Evolutionary conservation across 2,329 filamentous ascomycete genomes (phyloP).

Genomic region (Macrophomina pseudophaseolina): DNA sequence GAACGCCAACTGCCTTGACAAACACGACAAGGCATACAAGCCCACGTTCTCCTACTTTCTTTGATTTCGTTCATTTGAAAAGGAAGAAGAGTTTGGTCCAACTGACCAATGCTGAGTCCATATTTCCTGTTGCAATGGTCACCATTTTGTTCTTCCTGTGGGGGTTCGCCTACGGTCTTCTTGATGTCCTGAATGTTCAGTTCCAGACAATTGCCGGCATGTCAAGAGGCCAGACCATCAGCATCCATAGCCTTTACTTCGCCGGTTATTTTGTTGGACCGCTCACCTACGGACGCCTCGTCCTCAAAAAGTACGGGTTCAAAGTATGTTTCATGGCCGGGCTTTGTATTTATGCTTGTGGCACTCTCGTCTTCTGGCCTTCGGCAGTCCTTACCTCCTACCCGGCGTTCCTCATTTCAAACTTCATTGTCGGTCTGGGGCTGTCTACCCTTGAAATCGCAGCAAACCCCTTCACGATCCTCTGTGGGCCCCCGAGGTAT

Average conservation of each 20-base stretch:
- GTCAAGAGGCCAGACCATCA: conserved; percentile 66
- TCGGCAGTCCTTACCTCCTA: conserved; percentile 67
- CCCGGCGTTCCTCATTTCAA: conserved; percentile 64
- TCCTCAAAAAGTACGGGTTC: conserved; percentile 66
- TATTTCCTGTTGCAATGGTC: conserved; percentile 75
- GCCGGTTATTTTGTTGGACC: conserved; percentile 73
- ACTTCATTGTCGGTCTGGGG: conserved; percentile 66
- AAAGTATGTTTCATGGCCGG: conserved; percentile 66
- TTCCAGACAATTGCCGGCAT: conserved; percentile 68
- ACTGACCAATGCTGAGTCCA: conserved; percentile 66
- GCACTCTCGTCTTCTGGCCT: conserved; percentile 67
- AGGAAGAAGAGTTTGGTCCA: conserved; percentile 70
- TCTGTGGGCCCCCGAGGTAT: conserved; percentile 66
- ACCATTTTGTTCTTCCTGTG: conserved; percentile 85
- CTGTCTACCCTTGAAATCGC: conserved; percentile 65
- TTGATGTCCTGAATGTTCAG: conserved; percentile 79
- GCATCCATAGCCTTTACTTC: conserved; percentile 74
- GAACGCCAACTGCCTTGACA: conserved; percentile 40
- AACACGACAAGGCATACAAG: conserved; percentile 46
- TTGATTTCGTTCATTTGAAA: conserved; percentile 77
- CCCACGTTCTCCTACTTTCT: conserved; percentile 59
- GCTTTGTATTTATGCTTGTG: conserved; percentile 66
- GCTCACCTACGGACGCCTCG: conserved; percentile 65
- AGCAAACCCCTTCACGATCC: conserved; percentile 66
- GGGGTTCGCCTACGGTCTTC: conserved; percentile 87